Evolutionary conservation across 768 basidiomycete genomes (phyloP).

Genomic region (Lactifluus rugatus): DNA sequence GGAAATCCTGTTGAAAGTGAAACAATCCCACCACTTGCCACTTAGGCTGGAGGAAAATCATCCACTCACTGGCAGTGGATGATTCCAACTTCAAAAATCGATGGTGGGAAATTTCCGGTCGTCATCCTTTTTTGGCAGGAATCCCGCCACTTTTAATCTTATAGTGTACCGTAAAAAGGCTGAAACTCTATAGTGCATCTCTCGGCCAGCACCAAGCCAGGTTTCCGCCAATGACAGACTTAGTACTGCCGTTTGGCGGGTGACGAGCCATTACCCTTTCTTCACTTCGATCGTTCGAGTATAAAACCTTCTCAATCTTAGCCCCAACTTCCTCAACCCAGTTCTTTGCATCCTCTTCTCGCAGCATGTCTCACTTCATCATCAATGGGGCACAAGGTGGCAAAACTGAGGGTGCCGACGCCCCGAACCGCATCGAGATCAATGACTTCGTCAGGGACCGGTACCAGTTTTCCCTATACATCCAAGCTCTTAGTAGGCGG

Average conservation of each 20-base stretch:
- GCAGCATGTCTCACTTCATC: constrained; percentile 1
- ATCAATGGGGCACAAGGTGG: constrained; percentile 2
- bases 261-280: neutral
- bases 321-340: neutral
- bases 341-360: neutral
- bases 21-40: too few species aligned
- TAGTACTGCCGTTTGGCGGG: neutral
- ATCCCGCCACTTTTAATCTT: too few species aligned
- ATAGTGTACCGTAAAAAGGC: too few species aligned
- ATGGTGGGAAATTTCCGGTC: too few species aligned
- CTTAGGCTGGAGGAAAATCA: too few species aligned
- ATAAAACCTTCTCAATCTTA: neutral
- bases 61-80: too few species aligned
- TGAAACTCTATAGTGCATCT: too few species aligned
- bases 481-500: constrained; percentile 39
- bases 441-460: constrained; percentile 27
- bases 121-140: too few species aligned
- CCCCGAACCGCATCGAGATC: constrained; percentile 12
- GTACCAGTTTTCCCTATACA: constrained; percentile 41
- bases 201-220: too few species aligned
- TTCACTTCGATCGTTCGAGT: neutral
- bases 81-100: too few species aligned
- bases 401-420: neutral
- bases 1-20: too few species aligned
- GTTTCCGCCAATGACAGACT: neutral